phyloP scores from a whole-genome alignment of 2,329 filamentous ascomycete genomes.

The Monilinia vaccinii-corymbosi region DNA sequence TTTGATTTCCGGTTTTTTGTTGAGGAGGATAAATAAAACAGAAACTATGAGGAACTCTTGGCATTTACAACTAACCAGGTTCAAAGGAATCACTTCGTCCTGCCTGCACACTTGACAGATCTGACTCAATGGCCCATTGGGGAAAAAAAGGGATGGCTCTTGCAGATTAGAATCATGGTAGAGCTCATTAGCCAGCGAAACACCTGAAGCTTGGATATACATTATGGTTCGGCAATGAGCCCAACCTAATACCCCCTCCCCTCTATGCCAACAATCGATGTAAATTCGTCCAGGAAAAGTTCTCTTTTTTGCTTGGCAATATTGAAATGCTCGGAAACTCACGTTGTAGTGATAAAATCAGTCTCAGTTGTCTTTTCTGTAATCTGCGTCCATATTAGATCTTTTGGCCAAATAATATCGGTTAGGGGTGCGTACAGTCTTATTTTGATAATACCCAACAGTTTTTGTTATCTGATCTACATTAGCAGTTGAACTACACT shows the following conservation, averaged over 20 bases:
- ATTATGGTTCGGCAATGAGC: no score
- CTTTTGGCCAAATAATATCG: neutral
- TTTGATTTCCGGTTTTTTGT: no score
- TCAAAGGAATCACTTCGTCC: no score
- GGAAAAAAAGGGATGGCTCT: no score
- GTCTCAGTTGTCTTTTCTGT: constrained; percentile 5
- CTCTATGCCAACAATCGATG: neutral
- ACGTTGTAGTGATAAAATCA: constrained; percentile 4
- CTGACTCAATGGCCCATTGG: no score
- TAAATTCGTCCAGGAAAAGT: neutral
- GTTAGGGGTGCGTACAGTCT: neutral
- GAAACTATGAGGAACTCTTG: no score
- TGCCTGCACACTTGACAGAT: no score
- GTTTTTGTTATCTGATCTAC: neutral
- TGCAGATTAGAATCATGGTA: no score
- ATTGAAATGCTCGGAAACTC: neutral
- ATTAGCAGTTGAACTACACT: neutral
- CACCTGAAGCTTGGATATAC: no score
- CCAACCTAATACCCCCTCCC: neutral
- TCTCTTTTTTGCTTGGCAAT: neutral
- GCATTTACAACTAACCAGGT: no score
- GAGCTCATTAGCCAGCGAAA: no score
- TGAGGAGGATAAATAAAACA: no score
- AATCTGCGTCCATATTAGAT: neutral
- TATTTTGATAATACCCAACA: neutral